Base-by-base conservation (phyloP, 1,139 yeast genomes). In the Blastobotrys arbuscula region DNA sequence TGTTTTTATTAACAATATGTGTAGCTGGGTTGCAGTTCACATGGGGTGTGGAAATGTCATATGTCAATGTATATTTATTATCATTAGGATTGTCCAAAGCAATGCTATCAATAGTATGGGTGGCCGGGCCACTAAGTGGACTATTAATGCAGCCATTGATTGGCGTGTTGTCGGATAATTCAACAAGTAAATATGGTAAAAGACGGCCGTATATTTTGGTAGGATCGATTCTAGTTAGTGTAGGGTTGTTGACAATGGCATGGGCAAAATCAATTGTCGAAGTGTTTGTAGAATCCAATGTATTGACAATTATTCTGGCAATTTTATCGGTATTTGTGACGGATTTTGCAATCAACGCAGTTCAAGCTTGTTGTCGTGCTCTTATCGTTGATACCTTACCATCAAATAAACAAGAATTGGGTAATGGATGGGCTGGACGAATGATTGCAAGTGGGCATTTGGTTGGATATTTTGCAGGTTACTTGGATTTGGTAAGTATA, bases 381-480 rank as follows among this genome's bases (percentile, higher is more conserved):
- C 67, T 78, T 28, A 77, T 79, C 39, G 81, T 79, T 21, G 84
- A 79, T 56, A 72, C 75, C 46, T 74, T 78, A 9, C 78, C 82
- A 1, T 65, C 76, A 1, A 61, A 68, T 24, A 79, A 76, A 53
- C 84, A 79, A 53, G 77, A 76, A 50, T 57, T 65, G 4, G 82
- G 84, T 18, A 81, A 81, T 58, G 87, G 86, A 1, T 81, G 85
- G 86, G 88, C 87, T 0, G 84, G 87, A 2, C 64, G 86, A 43
- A 77, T 82, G 75, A 78, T 82, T 50, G 80, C 82, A 0, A 66
- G 68, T 1, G 81, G 82, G 50, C 81, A 79, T 52, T 70, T 79
- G 18, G 54, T 74, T 23, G 82, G 83, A 1, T 79, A 77, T 57
- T 70, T 73, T 55, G 56, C 51, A 15, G 75, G 82, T 1, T 60